Conservation (phyloP, 116 monocot genomes). For the Dioscorea cayenensis region DNA sequence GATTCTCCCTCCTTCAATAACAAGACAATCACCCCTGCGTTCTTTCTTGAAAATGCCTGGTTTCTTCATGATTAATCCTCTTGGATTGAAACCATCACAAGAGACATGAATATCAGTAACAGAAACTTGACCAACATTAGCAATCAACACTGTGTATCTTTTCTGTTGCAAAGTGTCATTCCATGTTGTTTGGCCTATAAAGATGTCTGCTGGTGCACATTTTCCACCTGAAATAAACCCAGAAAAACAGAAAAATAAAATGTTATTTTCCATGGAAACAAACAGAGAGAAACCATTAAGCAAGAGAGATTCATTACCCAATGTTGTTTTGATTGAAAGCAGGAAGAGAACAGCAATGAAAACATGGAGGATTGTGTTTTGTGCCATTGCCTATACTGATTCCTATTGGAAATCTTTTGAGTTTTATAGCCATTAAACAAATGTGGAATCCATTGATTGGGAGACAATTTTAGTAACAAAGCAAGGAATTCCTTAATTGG, state of each 20-base stretch:
- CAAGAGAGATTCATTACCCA: background rate
- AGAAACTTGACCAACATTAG: background rate
- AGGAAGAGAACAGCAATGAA: background rate
- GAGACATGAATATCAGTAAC: background rate
- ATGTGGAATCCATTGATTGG: no score
- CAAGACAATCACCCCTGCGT: background rate
- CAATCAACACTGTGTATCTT: background rate
- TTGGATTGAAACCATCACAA: background rate
- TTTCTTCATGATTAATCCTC: background rate
- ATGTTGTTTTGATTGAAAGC: background rate
- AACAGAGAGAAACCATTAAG: background rate
- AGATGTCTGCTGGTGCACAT: background rate
- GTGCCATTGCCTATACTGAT: background rate
- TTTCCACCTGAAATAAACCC: background rate
- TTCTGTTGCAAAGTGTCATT: background rate
- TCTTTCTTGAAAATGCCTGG: background rate
- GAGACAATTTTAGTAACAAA: no score
- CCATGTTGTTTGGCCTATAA: background rate
- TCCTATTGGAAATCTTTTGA: no score
- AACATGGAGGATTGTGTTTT: background rate
- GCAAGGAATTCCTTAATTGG: no score
- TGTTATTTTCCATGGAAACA: background rate
- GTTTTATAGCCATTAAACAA: no score
- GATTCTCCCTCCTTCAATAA: background rate
- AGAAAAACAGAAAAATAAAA: background rate